These are phyloP conservation scores for Dryas alaskensis DNA, from an alignment of 306 rosid species.

Conservation along the genomic window DNA sequence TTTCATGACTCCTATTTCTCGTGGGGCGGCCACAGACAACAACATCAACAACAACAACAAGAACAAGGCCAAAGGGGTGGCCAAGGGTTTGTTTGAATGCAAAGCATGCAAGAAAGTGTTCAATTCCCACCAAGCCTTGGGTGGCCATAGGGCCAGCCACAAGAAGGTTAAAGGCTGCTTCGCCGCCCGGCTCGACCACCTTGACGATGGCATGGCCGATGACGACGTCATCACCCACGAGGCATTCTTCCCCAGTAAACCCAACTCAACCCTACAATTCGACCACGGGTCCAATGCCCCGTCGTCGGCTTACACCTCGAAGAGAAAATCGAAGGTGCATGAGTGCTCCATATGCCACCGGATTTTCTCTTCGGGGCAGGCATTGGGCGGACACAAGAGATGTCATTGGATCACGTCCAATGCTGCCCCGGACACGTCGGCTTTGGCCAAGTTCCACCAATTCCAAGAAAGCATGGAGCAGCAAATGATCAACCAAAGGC, in stretches of 20 bases:
- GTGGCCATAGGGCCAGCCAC: conserved; percentile 96
- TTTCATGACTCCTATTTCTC: conserved; percentile 49
- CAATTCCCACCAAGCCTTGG: conserved; percentile 94
- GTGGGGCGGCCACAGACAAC: conserved; percentile 21
- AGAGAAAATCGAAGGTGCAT: conserved; percentile 69
- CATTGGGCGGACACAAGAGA: conserved; percentile 89
- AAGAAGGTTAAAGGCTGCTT: conserved; percentile 95
- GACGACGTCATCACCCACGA: conserved; percentile 61
- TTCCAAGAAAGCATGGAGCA: conserved; percentile 59
- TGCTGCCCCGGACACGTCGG: conserved; percentile 42
- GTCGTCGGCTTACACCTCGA: conserved; percentile 49
- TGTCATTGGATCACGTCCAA: conserved; percentile 96
- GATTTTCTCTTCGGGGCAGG: conserved; percentile 86
- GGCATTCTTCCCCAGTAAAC: conserved; percentile 53
- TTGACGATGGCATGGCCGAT: conserved; percentile 41
- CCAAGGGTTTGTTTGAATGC: conserved; percentile 72
- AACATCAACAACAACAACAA: neutral
- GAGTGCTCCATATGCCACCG: conserved; percentile 94
- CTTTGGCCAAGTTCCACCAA: conserved; percentile 62
- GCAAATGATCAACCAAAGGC: conserved; percentile 23
- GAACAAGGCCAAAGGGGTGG: conserved; percentile 46
- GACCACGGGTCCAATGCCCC: conserved; percentile 39
- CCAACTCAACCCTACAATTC: conserved; percentile 41
- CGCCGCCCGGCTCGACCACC: conserved; percentile 66
- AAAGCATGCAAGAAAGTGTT: conserved; percentile 93